Percentiles rank a stretch among this genome's conserved stretches.
Evolutionary conservation across 1,284 basidiomycete species (phyloP).

Genomic region (Leccinum angustisporum): DNA sequence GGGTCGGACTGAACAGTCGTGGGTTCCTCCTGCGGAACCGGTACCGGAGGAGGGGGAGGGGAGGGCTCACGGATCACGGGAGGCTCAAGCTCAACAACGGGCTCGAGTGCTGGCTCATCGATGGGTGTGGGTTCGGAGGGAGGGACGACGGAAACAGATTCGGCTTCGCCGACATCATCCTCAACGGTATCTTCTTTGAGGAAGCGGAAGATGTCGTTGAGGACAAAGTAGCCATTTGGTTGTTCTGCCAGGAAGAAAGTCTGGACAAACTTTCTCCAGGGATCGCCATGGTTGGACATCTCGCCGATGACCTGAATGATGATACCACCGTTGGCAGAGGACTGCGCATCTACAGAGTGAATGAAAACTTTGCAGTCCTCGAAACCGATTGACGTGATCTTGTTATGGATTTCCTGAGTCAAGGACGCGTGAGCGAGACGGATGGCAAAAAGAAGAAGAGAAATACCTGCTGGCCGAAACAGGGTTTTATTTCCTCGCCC

Average conservation of each 20-base stretch:
- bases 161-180: conserved; percentile 60
- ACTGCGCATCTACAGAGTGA: conserved; percentile 91
- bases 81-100: conserved; percentile 18
- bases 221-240: conserved; percentile 98
- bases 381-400: conserved; percentile 92
- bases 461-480: conserved; percentile 87
- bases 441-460: not conserved
- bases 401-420: conserved; percentile 91
- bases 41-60: conserved; percentile 34
- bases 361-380: conserved; percentile 98
- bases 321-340: conserved; percentile 93
- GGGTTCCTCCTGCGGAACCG: conserved; percentile 39
- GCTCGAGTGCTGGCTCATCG: conserved; percentile 31
- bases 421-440: conserved; percentile 8
- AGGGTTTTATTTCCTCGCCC: conserved; percentile 87
- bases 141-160: conserved; percentile 30
- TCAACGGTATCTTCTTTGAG: conserved; percentile 93
- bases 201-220: conserved; percentile 99
- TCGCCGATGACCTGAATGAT: conserved; percentile 99
- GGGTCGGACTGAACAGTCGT: conserved; percentile 31
- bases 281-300: conserved; percentile 88
- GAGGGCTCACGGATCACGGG: conserved; percentile 26
- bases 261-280: conserved; percentile 99
- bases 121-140: conserved; percentile 36
- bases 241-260: conserved; percentile 99